A percentile compares a stretch with the other conserved stretches of the same genome.
Conservation (phyloP, 257 asterid genomes). For the Plectranthus barbatus region DNA sequence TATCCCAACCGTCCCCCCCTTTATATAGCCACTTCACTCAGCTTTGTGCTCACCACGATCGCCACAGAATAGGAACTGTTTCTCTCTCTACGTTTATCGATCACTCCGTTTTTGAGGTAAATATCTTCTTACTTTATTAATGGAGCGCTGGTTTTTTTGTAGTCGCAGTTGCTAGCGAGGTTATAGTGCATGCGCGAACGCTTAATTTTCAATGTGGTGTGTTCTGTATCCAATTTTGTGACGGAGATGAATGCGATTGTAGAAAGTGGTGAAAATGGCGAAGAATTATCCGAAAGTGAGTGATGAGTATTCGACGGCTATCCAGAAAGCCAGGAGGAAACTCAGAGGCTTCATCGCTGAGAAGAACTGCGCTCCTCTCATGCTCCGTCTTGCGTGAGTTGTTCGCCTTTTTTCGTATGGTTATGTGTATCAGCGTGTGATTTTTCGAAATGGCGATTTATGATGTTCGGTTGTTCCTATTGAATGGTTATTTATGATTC, state of each 20-base stretch:
- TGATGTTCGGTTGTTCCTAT: background rate
- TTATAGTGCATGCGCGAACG: background rate
- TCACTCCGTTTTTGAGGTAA: constrained; percentile 25
- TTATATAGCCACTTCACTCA: background rate
- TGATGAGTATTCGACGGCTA: constrained; percentile 64
- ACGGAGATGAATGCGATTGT: constrained; percentile 8
- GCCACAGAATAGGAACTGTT: background rate
- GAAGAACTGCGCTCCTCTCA: constrained; percentile 85
- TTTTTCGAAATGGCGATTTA: background rate
- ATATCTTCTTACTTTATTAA: background rate
- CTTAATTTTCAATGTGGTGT: background rate
- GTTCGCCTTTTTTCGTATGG: background rate
- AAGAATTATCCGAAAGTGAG: constrained; percentile 74
- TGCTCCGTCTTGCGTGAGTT: constrained; percentile 79
- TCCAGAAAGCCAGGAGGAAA: constrained; percentile 72
- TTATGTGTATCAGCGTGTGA: background rate
- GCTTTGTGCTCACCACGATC: constrained; percentile 40
- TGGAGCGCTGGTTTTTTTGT: background rate
- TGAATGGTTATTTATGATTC: background rate
- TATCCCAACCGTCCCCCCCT: background rate
- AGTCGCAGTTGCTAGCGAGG: background rate
- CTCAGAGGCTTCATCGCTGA: constrained; percentile 85
- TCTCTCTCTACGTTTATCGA: background rate
- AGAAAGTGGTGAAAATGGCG: constrained; percentile 45
- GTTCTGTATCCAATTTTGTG: background rate